phyloP scores from a whole-genome alignment of 495 filamentous ascomycete species.

The Lasiosphaeris hirsuta region DNA sequence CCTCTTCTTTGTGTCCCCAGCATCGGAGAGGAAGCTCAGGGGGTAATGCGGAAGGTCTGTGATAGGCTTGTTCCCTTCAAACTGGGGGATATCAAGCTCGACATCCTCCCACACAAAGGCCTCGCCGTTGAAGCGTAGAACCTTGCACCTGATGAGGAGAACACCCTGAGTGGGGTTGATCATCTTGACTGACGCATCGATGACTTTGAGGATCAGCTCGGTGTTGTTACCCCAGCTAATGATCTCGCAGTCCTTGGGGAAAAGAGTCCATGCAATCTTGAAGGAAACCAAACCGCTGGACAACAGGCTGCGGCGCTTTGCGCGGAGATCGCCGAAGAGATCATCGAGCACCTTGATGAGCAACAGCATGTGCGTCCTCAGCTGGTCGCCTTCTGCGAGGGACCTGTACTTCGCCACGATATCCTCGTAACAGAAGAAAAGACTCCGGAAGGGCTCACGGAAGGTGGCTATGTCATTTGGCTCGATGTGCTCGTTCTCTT shows the following conservation, averaged over 20 bases:
- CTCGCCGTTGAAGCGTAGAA: constrained; percentile 7
- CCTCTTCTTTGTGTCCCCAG: neutral
- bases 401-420: neutral
- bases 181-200: neutral
- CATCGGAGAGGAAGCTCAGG: neutral
- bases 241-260: neutral
- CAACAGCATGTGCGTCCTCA: neutral
- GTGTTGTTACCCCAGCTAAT: neutral
- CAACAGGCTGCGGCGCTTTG: neutral
- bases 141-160: constrained; percentile 1
- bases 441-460: neutral
- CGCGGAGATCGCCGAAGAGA: neutral
- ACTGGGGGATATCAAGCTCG: neutral
- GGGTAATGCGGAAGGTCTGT: constrained; percentile 3
- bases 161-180: neutral
- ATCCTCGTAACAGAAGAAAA: neutral
- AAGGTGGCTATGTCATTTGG: neutral
- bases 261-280: neutral
- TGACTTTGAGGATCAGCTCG: neutral
- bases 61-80: constrained; percentile 6
- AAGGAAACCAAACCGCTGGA: neutral
- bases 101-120: constrained; percentile 4
- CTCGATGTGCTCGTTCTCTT: neutral
- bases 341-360: neutral
- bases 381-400: neutral